phyloP scores from a whole-genome alignment of 2,329 filamentous ascomycete species.

The Berkeleyomyces basicola region DNA sequence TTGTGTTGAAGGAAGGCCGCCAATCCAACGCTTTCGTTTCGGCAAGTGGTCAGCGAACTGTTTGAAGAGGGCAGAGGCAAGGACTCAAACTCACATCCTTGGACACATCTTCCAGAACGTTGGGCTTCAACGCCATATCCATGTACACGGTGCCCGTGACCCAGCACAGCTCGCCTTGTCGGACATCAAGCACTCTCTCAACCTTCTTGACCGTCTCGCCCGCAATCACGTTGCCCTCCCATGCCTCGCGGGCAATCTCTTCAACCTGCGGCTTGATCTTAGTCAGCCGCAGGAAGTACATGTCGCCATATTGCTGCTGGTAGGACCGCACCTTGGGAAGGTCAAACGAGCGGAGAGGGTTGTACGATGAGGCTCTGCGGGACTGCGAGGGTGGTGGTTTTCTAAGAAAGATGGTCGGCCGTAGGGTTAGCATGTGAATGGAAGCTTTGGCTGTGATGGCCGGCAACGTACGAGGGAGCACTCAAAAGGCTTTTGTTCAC shows the following conservation, averaged over 20 bases:
- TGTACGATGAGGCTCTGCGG: constrained; percentile 39
- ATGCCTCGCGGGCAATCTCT: constrained; percentile 53
- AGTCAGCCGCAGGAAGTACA: constrained; percentile 86
- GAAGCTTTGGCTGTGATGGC: not conserved
- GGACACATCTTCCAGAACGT: constrained; percentile 84
- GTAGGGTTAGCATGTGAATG: constrained; percentile 17
- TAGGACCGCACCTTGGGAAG: constrained; percentile 61
- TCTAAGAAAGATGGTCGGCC: not conserved
- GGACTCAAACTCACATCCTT: constrained; percentile 53
- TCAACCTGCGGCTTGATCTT: constrained; percentile 77
- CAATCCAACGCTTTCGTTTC: constrained; percentile 59
- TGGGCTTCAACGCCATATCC: constrained; percentile 92
- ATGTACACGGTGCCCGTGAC: constrained; percentile 90
- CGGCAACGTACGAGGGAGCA: constrained; percentile 20
- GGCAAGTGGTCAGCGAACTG: not conserved
- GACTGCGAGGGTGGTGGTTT: not conserved
- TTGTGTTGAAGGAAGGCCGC: constrained; percentile 56
- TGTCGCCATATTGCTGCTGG: constrained; percentile 89
- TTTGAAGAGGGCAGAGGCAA: not conserved
- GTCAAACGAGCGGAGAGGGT: constrained; percentile 55
- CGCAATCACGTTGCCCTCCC: constrained; percentile 62
- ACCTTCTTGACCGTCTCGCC: constrained; percentile 60
- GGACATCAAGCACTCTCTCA: constrained; percentile 82
- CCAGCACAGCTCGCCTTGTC: constrained; percentile 92
- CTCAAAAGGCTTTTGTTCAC: constrained; percentile 21